A percentile compares a stretch with the other conserved stretches of the same genome.
phyloP scores from a whole-genome alignment of 441 rosid genomes.

The Biscutella laevigata region DNA sequence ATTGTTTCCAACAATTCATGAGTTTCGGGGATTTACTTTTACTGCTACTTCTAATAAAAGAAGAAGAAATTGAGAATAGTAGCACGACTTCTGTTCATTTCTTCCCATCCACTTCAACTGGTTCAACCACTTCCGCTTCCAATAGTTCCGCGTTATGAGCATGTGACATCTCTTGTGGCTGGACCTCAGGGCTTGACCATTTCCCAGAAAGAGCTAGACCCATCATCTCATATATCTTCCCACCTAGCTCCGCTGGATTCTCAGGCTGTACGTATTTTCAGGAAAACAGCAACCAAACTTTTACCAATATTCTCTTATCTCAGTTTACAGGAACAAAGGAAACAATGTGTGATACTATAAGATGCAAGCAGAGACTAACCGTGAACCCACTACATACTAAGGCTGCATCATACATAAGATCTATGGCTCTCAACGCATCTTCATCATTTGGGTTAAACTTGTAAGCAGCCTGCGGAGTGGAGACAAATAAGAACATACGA shows the following conservation, averaged over 20 bases:
- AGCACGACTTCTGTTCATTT: slow-evolving; percentile 36
- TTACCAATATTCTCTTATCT: background rate
- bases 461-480: slow-evolving; percentile 56
- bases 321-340: background rate
- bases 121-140: slow-evolving; percentile 83
- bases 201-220: slow-evolving; percentile 63
- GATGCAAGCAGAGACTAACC: slow-evolving; percentile 32
- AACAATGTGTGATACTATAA: background rate
- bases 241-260: slow-evolving; percentile 80
- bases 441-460: slow-evolving; percentile 52
- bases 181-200: slow-evolving; percentile 45
- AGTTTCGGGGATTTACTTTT: background rate
- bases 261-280: slow-evolving; percentile 53
- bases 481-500: background rate
- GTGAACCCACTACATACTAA: slow-evolving; percentile 85
- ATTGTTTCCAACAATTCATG: background rate
- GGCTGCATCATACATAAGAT: slow-evolving; percentile 81
- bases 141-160: slow-evolving; percentile 31
- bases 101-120: slow-evolving; percentile 46
- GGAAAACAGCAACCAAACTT: background rate
- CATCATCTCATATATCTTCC: slow-evolving; percentile 97
- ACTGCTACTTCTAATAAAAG: slow-evolving; percentile 1
- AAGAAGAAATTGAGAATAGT: background rate
- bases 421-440: slow-evolving; percentile 73
- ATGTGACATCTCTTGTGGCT: slow-evolving; percentile 25